Base-by-base conservation (phyloP, 2,329 filamentous ascomycete species). In the Alternaria sp. region DNA sequence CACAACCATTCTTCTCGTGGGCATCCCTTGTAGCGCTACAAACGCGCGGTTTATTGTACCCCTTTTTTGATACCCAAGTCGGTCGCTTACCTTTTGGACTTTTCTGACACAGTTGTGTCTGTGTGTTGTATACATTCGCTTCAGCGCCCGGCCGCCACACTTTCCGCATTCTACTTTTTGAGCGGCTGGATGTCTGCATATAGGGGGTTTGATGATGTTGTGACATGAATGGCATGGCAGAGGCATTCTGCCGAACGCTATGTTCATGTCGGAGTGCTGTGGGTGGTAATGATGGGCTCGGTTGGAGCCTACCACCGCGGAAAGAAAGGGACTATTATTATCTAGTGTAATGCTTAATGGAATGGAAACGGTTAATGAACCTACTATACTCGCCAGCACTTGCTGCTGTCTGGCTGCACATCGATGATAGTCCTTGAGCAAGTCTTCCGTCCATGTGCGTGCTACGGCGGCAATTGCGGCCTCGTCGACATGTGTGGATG, bases 341-440 rank as follows among this genome's bases (percentile, higher is more conserved):
- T 40, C 60, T 71, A 65, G 59, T 58, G 47, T 77, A 77, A 77
- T 77, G 73, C 75, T 75, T 77, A 77, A 77, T 77, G 71, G 68
- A 62, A 59, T 59, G 56, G 43, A 32, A 44, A 59, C 46, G 55
- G 43, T 54, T 54, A 59, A 62, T 50, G 60, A 59, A 50, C 40
- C 36, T 36, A 21, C 21, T 21, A 21, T 21, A 21, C 21, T 21
- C 21, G 21, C 21, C 21, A 4, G 21, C 4, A 21, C 21, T 21
- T 21, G 21, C 21, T 21, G 21, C 3, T 21, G 21, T 21, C 21
- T 21, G 21, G 21, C 21, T 21, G 21, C 3, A 21, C 21, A 21
- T 21, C 21, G 21, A 21, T 21, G 21, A 21, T 21, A 4, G 21
- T 21, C 21, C 21, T 21, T 21, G 21, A 21, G 21, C 21, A 21